Evolutionary conservation across 208 protist genomes (phyloP).

Genomic region (Blechomonas ayalai): DNA sequence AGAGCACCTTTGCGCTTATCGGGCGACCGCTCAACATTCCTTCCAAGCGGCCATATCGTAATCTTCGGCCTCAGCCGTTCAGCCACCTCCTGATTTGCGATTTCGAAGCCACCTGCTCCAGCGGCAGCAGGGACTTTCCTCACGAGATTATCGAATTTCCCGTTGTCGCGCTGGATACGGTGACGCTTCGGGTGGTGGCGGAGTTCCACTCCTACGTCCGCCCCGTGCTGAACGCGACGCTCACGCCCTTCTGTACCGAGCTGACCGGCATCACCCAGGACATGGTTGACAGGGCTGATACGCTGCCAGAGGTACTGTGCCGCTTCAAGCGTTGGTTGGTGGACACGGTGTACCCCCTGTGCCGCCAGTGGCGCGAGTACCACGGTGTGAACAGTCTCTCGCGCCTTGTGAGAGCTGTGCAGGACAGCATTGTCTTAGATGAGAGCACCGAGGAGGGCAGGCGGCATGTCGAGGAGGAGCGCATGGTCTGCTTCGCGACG

Average conservation of each 20-base stretch:
- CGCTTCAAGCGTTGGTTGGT: slow-evolving; percentile 62
- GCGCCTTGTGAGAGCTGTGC: not conserved
- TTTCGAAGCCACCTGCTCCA: slow-evolving; percentile 90
- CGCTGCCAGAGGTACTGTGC: slow-evolving; percentile 50
- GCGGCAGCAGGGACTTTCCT: slow-evolving; percentile 42
- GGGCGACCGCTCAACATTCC: slow-evolving; percentile 26
- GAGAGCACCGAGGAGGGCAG: not conserved
- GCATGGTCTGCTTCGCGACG: slow-evolving; percentile 78
- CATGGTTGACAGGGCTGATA: slow-evolving; percentile 66
- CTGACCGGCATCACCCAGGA: slow-evolving; percentile 95
- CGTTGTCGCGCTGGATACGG: slow-evolving; percentile 83
- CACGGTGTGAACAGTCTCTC: slow-evolving; percentile 6
- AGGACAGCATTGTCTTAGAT: slow-evolving; percentile 4
- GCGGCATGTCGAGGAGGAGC: slow-evolving; percentile 33
- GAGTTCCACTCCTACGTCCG: slow-evolving; percentile 90
- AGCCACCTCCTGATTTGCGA: slow-evolving; percentile 88
- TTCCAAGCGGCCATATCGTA: slow-evolving; percentile 16
- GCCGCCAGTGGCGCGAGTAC: slow-evolving; percentile 22
- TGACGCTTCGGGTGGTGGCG: slow-evolving; percentile 45
- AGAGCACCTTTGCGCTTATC: no score
- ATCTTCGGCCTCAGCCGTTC: slow-evolving; percentile 65
- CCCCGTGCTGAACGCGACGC: slow-evolving; percentile 57
- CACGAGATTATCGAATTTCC: slow-evolving; percentile 97
- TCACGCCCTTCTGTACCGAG: slow-evolving; percentile 91
- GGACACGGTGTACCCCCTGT: slow-evolving; percentile 62